These are phyloP conservation scores for Biancaea sappan DNA, from an alignment of 306 rosid genomes.

Conservation along the genomic window DNA sequence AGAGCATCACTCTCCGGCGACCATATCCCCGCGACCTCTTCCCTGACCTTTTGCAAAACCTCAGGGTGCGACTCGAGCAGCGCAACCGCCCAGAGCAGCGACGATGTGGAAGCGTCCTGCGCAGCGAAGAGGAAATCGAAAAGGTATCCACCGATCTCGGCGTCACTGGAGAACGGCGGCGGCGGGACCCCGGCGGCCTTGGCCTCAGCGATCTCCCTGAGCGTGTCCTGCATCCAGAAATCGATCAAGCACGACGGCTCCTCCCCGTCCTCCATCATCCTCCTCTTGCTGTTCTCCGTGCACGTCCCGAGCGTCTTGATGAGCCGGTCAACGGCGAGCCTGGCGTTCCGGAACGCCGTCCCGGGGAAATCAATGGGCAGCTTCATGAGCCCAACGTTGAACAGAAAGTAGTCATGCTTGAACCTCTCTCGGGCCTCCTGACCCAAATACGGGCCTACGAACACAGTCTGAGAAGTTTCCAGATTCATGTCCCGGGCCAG, in stretches of 20 bases:
- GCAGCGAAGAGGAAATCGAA: conserved; percentile 92
- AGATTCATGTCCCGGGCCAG: conserved; percentile 81
- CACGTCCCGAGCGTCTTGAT: conserved; percentile 49
- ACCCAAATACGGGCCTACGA: conserved; percentile 79
- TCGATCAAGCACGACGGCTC: conserved; percentile 83
- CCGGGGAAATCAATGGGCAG: conserved; percentile 85
- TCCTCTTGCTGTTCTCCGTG: conserved; percentile 49
- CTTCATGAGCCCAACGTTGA: conserved; percentile 85
- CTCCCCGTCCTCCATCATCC: conserved; percentile 54
- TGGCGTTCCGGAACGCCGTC: conserved; percentile 70
- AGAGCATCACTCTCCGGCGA: conserved; percentile 55
- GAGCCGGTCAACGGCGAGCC: conserved; percentile 73
- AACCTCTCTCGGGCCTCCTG: conserved; percentile 53
- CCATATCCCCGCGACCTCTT: conserved; percentile 64
- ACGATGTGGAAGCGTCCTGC: conserved; percentile 90
- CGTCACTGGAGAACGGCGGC: conserved; percentile 45
- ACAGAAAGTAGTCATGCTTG: conserved; percentile 62
- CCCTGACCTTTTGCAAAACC: conserved; percentile 58
- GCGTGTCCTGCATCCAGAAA: conserved; percentile 81
- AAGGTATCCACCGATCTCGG: conserved; percentile 66
- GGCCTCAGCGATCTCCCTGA: conserved; percentile 43
- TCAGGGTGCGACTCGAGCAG: conserved; percentile 71
- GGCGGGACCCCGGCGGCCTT: conserved; percentile 20
- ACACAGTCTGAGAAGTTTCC: conserved; percentile 79
- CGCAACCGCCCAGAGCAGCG: conserved; percentile 86